Evolutionary conservation across 495 filamentous ascomycete genomes (phyloP).

Genomic region (Xylaria curta): DNA sequence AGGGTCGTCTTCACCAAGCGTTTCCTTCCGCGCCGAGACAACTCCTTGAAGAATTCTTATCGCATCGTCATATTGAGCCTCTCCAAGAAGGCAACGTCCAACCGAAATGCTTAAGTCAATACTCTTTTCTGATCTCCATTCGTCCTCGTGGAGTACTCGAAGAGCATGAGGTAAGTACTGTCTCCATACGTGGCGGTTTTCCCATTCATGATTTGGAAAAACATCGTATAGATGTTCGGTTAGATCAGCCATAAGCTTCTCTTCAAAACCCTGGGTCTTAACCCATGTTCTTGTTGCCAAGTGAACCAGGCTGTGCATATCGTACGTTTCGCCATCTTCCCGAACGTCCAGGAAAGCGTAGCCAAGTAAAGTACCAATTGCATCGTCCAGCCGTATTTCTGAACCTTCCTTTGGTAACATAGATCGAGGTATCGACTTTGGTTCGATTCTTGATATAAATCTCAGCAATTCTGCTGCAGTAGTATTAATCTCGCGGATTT

Average conservation of each 20-base stretch:
- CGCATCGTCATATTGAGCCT: slow-evolving; percentile 41
- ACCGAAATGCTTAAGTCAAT: slow-evolving; percentile 25
- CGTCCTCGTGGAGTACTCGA: slow-evolving; percentile 29
- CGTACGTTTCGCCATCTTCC: slow-evolving; percentile 29
- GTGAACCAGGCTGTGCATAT: slow-evolving; percentile 58
- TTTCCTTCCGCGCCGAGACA: slow-evolving; percentile 26
- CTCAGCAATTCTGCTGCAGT: slow-evolving; percentile 48
- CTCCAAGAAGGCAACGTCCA: slow-evolving; percentile 28
- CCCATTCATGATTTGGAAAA: slow-evolving; percentile 28
- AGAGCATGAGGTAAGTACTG: slow-evolving; percentile 42
- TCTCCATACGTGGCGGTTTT: slow-evolving; percentile 36
- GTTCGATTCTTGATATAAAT: slow-evolving; percentile 53
- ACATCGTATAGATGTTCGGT: slow-evolving; percentile 31
- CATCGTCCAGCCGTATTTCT: slow-evolving; percentile 29
- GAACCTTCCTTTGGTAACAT: slow-evolving; percentile 40
- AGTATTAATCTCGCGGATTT: slow-evolving; percentile 45
- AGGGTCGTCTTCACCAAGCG: slow-evolving; percentile 41
- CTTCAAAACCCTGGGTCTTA: not conserved
- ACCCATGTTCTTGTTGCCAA: slow-evolving; percentile 49
- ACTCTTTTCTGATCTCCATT: slow-evolving; percentile 24
- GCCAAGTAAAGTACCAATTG: slow-evolving; percentile 44
- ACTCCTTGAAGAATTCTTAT: slow-evolving; percentile 32
- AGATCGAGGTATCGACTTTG: slow-evolving; percentile 43
- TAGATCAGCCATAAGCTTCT: not conserved
- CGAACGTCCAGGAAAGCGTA: slow-evolving; percentile 44